Conservation (phyloP, 2,329 filamentous ascomycete species). For the Capronia americana region DNA sequence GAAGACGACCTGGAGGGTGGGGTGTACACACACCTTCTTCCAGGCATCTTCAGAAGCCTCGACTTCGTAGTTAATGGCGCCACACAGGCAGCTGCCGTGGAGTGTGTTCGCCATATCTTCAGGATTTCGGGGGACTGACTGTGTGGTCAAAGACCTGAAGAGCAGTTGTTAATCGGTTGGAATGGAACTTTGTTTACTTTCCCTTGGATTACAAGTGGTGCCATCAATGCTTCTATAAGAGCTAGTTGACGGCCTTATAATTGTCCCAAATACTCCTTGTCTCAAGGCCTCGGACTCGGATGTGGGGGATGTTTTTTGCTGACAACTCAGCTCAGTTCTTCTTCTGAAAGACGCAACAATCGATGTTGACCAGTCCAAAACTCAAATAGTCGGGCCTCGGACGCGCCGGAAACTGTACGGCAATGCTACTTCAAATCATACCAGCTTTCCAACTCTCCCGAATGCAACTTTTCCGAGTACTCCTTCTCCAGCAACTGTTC, state of each 20-base stretch:
- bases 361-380: too few species aligned
- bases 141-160: background rate
- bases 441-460: slow-evolving; percentile 1
- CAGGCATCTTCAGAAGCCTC: slow-evolving; percentile 1
- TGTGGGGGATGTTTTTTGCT: background rate
- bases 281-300: background rate
- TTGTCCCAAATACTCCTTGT: background rate
- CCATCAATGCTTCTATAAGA: background rate
- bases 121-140: background rate
- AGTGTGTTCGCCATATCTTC: background rate
- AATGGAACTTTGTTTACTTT: background rate
- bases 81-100: slow-evolving; percentile 10
- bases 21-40: slow-evolving; percentile 2
- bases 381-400: too few species aligned
- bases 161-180: background rate
- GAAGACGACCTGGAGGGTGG: background rate
- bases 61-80: slow-evolving; percentile 6
- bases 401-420: background rate
- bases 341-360: too few species aligned
- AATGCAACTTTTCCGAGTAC: background rate
- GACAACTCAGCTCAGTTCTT: too few species aligned
- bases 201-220: background rate
- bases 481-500: background rate
- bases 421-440: slow-evolving; percentile 6
- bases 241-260: background rate